phyloP scores from a whole-genome alignment of 139 green algal genomes.

The Diplosphaera chodatii region DNA sequence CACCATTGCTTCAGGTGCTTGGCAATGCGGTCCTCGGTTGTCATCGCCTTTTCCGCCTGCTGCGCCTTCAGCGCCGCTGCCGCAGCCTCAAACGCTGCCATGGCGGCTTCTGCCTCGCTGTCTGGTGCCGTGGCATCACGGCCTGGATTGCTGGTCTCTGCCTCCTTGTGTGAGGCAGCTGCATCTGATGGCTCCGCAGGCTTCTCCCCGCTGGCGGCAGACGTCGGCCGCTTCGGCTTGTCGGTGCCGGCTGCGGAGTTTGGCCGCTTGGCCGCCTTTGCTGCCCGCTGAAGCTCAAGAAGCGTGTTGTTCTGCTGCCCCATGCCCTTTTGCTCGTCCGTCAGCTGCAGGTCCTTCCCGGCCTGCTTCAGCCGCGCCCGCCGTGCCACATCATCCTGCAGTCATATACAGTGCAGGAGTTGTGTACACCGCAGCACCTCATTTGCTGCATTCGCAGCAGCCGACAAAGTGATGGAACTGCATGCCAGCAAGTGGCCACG shows the following conservation, averaged over 20 bases:
- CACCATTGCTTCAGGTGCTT: conserved; percentile 36
- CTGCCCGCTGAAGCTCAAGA: conserved; percentile 50
- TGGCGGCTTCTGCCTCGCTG: conserved; percentile 5
- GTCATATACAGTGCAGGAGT: too few species aligned
- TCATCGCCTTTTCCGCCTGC: conserved; percentile 54
- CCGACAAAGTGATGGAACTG: too few species aligned
- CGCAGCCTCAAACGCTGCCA: conserved; percentile 41
- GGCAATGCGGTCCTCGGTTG: conserved; percentile 63
- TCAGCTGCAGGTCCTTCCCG: conserved; percentile 51
- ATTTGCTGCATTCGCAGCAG: too few species aligned
- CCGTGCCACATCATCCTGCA: conserved; percentile 34
- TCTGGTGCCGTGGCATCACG: not conserved
- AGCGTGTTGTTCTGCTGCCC: conserved; percentile 69
- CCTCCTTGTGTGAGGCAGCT: not conserved
- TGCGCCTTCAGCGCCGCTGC: conserved; percentile 41
- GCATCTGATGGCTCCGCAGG: conserved; percentile 1
- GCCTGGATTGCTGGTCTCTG: not conserved
- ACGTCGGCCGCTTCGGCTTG: not conserved
- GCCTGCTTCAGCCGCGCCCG: conserved; percentile 50
- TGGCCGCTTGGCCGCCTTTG: conserved; percentile 21
- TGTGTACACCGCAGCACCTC: too few species aligned
- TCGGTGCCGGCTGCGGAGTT: conserved; percentile 3
- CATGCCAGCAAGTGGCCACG: too few species aligned
- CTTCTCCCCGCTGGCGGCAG: not conserved
- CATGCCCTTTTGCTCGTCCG: conserved; percentile 46